Evolutionary conservation across 192 early-diverging fungal genomes (phyloP).

Genomic region (Podila epicladia): DNA sequence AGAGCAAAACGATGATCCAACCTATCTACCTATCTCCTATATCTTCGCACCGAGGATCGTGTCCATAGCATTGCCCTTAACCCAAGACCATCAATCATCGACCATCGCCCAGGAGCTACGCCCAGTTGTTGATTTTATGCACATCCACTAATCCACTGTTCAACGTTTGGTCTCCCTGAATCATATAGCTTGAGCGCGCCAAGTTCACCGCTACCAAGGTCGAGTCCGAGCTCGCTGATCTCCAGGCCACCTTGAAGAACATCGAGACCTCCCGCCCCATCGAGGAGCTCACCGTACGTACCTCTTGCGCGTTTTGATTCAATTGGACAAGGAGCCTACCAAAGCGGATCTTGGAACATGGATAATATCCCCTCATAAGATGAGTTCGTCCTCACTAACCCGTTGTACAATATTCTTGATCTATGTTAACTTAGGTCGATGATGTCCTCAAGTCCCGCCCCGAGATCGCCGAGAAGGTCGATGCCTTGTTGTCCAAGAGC

Average conservation of each 20-base stretch:
- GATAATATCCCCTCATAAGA: background rate
- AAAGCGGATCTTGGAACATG: background rate
- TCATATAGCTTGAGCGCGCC: constrained; percentile 76
- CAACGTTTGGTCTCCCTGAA: background rate
- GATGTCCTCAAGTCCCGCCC: constrained; percentile 95
- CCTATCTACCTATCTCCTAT: too few species aligned
- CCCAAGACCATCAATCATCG: too few species aligned
- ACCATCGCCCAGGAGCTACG: too few species aligned
- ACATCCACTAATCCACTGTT: background rate
- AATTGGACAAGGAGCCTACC: background rate
- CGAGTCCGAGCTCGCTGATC: constrained; percentile 85
- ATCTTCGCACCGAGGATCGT: too few species aligned
- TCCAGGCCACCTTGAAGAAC: constrained; percentile 90
- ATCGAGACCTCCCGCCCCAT: constrained; percentile 95
- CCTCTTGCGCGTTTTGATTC: background rate
- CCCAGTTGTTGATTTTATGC: background rate
- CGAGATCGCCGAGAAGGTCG: constrained; percentile 88
- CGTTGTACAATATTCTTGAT: background rate
- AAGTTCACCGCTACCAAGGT: constrained; percentile 87
- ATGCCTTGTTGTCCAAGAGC: constrained; percentile 92
- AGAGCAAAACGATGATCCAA: too few species aligned
- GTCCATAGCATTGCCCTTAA: too few species aligned
- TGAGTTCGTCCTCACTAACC: background rate
- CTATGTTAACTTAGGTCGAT: constrained; percentile 69
- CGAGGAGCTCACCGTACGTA: constrained; percentile 89